Evolutionary conservation across 331 rosid genomes (phyloP), one percentile per base, ranked within the genome.

Genomic region (Rosa hybrid): DNA sequence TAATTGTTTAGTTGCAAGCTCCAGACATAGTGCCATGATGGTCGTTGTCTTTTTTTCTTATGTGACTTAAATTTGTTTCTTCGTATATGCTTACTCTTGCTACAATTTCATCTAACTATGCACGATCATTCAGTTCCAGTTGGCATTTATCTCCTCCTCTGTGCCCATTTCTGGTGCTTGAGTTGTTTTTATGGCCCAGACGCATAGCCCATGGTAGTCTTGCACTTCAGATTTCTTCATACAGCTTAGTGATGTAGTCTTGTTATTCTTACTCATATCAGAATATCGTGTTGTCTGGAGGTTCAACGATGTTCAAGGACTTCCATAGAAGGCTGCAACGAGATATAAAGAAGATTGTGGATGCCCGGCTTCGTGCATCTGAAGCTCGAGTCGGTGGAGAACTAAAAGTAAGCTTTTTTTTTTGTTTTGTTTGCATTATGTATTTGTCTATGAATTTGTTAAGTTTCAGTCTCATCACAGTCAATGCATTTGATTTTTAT

Each of bases 241-340:
- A 42, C n/a, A 25, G 14, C 39, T 56, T 39, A 59, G 27, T 54
- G 72, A 54, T 56, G 25, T 70, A 38, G 16, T 69, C 67, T 13
- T 64, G 9, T 34, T 27, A 42, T 17, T n/a, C 63, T 68, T 72
- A 27, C n/a, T 42, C 50, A 76, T 78, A 49, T 68, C 92, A 96
- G 99, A 96, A 96, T 84, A 85, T 96, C 56, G 99, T 96, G 76
- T 81, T 96, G 82, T 96, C 99, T 34, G 99, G 99, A 68, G 99
- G 99, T 57, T 96, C 99, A 82, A 96, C 99, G 75, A 96, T 96
- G 97, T 96, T 96, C 90, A 96, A 93, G 91, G 99, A 96, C 92
- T 96, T 96, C 83, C 93, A 89, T 77, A 84, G 97, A 87, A 96
- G 98, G 86, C 90, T 96, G 92, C 99, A 96, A 78, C 96, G 99